Percentiles rank a stretch among this genome's conserved stretches.
phyloP scores from a whole-genome alignment of 306 rosid species.

The Notholithocarpus densiflorus region DNA sequence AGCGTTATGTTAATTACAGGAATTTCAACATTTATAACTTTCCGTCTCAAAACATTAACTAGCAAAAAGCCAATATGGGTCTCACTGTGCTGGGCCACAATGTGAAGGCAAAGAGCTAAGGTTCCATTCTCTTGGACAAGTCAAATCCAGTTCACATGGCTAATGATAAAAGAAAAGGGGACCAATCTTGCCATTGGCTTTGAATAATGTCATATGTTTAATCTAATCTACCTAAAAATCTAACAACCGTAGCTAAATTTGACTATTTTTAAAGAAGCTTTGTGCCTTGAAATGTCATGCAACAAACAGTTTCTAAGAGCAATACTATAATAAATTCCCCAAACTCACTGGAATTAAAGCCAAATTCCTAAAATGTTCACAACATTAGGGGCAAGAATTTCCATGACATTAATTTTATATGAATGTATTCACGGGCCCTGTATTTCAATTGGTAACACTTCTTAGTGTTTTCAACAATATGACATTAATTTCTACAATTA shows the following conservation, averaged over 20 bases:
- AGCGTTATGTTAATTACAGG: constrained; percentile 1
- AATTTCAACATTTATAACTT: constrained; percentile 2
- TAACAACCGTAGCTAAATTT: not conserved
- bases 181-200: not conserved
- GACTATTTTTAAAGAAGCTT: not conserved
- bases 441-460: no score
- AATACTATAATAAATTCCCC: not conserved
- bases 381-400: not conserved
- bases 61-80: constrained; percentile 36
- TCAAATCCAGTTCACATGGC: constrained; percentile 16
- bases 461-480: no score
- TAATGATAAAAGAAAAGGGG: not conserved
- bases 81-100: constrained; percentile 28
- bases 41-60: constrained; percentile 17
- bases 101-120: constrained; percentile 6
- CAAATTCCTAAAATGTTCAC: not conserved
- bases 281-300: not conserved
- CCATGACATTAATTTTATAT: not conserved
- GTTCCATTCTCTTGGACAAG: constrained; percentile 12
- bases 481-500: no score
- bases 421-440: not conserved
- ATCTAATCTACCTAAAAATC: not conserved
- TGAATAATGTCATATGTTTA: not conserved
- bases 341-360: not conserved
- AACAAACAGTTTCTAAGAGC: not conserved